A percentile compares a stretch with the other conserved stretches of the same genome.
phyloP scores from a whole-genome alignment of 805 yeast species.

The Candida piceae region DNA sequence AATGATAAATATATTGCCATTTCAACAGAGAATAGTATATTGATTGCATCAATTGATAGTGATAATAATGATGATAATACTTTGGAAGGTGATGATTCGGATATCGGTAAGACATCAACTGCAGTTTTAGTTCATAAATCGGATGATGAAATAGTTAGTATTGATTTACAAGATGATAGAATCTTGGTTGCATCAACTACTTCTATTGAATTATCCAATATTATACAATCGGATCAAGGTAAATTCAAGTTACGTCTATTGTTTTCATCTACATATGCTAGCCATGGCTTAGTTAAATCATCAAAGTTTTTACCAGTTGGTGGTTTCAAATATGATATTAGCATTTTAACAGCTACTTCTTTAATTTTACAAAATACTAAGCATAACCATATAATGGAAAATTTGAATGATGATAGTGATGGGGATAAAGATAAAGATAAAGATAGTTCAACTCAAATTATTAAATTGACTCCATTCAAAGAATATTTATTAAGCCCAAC shows the following conservation, averaged over 20 bases:
- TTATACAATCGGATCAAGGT: conserved; percentile 5
- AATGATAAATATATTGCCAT: conserved; percentile 12
- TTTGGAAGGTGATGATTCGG: too few species aligned
- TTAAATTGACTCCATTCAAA: conserved; percentile 14
- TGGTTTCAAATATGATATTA: conserved; percentile 15
- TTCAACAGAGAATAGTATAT: conserved; percentile 9
- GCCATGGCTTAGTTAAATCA: conserved; percentile 12
- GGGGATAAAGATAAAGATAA: conserved; percentile 1
- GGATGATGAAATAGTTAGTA: conserved; percentile 9
- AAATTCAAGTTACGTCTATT: conserved; percentile 10
- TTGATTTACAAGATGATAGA: conserved; percentile 16
- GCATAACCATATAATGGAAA: background rate
- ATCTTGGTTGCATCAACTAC: conserved; percentile 14
- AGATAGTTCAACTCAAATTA: conserved; percentile 6
- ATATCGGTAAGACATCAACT: too few species aligned
- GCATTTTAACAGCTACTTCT: conserved; percentile 19
- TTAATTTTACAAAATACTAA: conserved; percentile 18
- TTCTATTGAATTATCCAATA: conserved; percentile 15
- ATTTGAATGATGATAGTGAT: background rate
- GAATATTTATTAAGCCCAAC: conserved; percentile 19
- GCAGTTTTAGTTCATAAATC: conserved; percentile 9
- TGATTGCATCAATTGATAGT: conserved; percentile 8
- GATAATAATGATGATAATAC: background rate
- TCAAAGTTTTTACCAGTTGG: conserved; percentile 16
- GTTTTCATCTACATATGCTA: conserved; percentile 11